Conservation (phyloP, 1,284 basidiomycete genomes). For the Ustilago cynodontis region DNA sequence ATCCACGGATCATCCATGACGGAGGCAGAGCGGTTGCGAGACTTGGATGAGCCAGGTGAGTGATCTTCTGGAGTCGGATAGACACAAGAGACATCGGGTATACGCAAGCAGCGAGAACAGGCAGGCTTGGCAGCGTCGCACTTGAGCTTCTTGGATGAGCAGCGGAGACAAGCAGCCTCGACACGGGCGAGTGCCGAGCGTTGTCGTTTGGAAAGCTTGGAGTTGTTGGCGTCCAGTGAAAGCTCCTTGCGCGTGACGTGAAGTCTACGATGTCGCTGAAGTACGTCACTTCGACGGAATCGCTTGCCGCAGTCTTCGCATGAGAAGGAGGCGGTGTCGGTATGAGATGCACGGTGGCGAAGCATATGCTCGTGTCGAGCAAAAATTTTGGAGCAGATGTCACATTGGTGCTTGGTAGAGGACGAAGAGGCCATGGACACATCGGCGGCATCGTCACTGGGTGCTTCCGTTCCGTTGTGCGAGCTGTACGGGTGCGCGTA, state of each 20-base stretch:
- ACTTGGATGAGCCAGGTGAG: neutral
- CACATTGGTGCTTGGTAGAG: constrained; percentile 16
- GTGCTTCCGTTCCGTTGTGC: neutral
- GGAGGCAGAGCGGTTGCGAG: neutral
- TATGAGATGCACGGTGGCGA: constrained; percentile 30
- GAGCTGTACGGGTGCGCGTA: neutral
- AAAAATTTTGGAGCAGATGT: constrained; percentile 23
- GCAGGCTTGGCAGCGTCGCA: constrained; percentile 22
- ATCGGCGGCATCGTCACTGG: neutral
- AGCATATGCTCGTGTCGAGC: constrained; percentile 30
- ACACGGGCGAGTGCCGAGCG: constrained; percentile 19
- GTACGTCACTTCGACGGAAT: constrained; percentile 26
- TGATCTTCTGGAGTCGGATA: constrained; percentile 12
- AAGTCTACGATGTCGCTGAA: constrained; percentile 21
- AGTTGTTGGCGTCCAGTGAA: constrained; percentile 6
- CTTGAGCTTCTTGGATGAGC: constrained; percentile 33
- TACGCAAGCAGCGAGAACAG: constrained; percentile 22
- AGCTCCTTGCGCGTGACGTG: constrained; percentile 16
- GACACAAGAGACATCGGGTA: constrained; percentile 8
- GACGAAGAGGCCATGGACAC: neutral
- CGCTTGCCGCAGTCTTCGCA: constrained; percentile 24
- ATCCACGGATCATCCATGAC: constrained; percentile 5
- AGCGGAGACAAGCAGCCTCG: constrained; percentile 23
- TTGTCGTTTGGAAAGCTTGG: constrained; percentile 22
- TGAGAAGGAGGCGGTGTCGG: constrained; percentile 10